Evolutionary conservation across 73 alveolate genomes (phyloP).

Genomic region (Urostyla sp.): DNA sequence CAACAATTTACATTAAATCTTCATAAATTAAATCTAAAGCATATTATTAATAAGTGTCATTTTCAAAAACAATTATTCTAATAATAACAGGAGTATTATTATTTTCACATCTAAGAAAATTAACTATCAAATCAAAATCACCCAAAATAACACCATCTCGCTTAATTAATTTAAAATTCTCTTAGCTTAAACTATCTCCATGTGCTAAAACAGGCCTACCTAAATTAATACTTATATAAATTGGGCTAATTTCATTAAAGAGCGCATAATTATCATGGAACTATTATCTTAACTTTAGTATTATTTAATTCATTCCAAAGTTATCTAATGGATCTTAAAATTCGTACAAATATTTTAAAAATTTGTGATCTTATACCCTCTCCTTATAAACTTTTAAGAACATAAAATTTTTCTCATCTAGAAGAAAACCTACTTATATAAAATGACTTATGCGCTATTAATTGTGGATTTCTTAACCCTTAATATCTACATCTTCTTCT

Average conservation of each 20-base stretch:
- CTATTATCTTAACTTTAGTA: slow-evolving; percentile 1
- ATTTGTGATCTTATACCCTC: background rate
- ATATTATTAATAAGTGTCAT: slow-evolving; percentile 10
- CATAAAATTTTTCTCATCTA: slow-evolving; percentile 28
- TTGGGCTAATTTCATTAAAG: slow-evolving; percentile 48
- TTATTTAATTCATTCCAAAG: background rate
- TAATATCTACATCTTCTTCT: background rate
- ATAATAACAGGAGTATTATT: slow-evolving; percentile 6
- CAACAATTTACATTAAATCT: slow-evolving; percentile 40
- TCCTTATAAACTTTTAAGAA: slow-evolving; percentile 30
- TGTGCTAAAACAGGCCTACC: slow-evolving; percentile 43
- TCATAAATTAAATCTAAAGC: slow-evolving; percentile 35
- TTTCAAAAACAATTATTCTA: slow-evolving; percentile 46
- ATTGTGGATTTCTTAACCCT: background rate
- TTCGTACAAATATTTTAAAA: slow-evolving; percentile 23
- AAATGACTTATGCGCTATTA: slow-evolving; percentile 20
- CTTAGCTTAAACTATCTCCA: slow-evolving; percentile 36
- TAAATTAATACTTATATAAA: slow-evolving; percentile 18
- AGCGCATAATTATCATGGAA: slow-evolving; percentile 37
- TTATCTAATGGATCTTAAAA: slow-evolving; percentile 38
- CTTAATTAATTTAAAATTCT: slow-evolving; percentile 36
- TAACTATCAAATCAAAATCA: slow-evolving; percentile 21
- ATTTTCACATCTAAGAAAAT: slow-evolving; percentile 48
- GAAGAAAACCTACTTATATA: slow-evolving; percentile 37
- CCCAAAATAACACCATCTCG: slow-evolving; percentile 14